phyloP scores from a whole-genome alignment of 768 basidiomycete genomes.

The Sarcomyxa edulis region DNA sequence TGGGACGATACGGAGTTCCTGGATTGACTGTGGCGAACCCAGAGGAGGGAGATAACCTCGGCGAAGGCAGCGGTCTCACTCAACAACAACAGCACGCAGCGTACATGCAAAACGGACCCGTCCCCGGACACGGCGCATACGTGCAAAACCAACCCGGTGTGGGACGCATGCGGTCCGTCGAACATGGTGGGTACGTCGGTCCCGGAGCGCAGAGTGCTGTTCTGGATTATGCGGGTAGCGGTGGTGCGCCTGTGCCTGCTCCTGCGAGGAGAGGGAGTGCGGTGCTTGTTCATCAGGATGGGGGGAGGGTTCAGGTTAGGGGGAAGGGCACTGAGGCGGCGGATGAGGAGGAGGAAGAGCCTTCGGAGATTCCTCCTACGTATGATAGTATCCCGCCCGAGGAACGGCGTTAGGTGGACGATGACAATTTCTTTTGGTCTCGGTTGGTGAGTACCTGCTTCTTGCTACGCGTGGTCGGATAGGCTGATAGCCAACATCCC shows the following conservation, averaged over 20 bases:
- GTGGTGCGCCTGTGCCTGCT: neutral
- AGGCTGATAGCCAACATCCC: no score
- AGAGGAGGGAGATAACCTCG: neutral
- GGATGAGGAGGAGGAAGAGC: constrained; percentile 10
- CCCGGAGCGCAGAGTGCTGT: neutral
- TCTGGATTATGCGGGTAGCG: neutral
- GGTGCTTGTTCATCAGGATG: constrained; percentile 14
- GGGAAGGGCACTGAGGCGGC: constrained; percentile 8
- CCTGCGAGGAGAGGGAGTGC: constrained; percentile 2
- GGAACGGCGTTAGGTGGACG: constrained; percentile 11
- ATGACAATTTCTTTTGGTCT: constrained; percentile 7
- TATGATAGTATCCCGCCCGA: constrained; percentile 19
- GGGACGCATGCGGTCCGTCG: neutral
- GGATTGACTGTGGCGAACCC: neutral
- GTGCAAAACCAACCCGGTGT: neutral
- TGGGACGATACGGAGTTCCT: constrained; percentile 3
- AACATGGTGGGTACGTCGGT: neutral
- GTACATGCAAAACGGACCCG: neutral
- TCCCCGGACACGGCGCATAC: neutral
- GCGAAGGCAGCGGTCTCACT: neutral
- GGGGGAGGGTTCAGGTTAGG: constrained; percentile 6
- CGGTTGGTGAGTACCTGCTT: no score
- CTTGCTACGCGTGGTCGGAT: no score
- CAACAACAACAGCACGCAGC: neutral
- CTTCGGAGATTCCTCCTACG: constrained; percentile 17